Base-by-base conservation (phyloP, 2,329 filamentous ascomycete genomes). In the Ophiocordyceps polyrhachis-furcata region DNA sequence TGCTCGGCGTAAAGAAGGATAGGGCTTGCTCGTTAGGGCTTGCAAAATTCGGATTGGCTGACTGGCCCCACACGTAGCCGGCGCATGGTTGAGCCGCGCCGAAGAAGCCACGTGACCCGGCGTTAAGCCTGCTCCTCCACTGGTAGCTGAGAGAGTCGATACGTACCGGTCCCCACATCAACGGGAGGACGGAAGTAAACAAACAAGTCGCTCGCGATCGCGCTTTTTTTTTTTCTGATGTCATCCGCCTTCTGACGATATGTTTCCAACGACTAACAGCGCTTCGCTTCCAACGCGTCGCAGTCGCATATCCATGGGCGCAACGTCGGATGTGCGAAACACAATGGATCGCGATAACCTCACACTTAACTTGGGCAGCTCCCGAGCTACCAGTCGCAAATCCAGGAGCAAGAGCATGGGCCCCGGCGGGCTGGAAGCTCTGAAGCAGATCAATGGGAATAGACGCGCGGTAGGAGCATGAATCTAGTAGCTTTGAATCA, bases 321-420 rank as follows among this genome's bases (percentile, higher is more conserved):
- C 59, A 57, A 75, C 68, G 51, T 75, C 61, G 54, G 73, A 62
- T 60, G 64, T 56, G 53, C 69, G 55, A 53, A 74, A 66, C 60
- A 62, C 64, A 35, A 62, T 70, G 50, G 81, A 85, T 55, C 87
- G 86, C 61, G 85, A 93, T 58, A 93, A 93, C 69, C 72, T 74
- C 56, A 83, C 80, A 3, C 64, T 79, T 40, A 79, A 85, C 52
- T 60, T 82, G 46, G 71, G 69, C 48, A 70, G 72, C 50, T 63
- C 67, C 46, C 56, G 70, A 51, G 69, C 66, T 28, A 67, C 66
- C 47, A 69, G 61, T 56, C 67, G 71, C 49, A 73, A 72, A 65
- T 83, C 81, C 47, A 79, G 91, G 51, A 95, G 89, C 64, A 96
- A 95, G 69, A 96, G 89, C 64, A 80, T 98, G 52, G 91, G 91